These are phyloP conservation scores for Vitis amurensis DNA, from an alignment of 164 flowering plant genomes.

Conservation along the genomic window DNA sequence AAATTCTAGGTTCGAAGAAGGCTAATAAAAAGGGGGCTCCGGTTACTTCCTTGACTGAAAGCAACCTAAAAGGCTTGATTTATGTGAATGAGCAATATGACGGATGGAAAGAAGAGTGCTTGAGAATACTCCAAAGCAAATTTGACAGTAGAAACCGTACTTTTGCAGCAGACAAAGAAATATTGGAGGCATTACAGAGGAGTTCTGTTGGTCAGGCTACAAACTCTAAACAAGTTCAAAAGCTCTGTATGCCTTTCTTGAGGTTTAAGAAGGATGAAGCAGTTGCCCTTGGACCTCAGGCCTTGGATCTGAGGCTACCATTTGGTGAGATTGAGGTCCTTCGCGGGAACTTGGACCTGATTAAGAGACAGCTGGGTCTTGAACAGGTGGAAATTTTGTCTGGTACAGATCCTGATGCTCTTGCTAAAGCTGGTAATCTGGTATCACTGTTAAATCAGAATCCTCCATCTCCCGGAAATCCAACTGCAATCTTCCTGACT, in stretches of 20 bases:
- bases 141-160: slow-evolving; percentile 33
- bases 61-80: slow-evolving; percentile 54
- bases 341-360: slow-evolving; percentile 64
- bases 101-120: slow-evolving; percentile 87
- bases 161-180: slow-evolving; percentile 72
- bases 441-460: slow-evolving; percentile 47
- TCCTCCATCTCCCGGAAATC: slow-evolving; percentile 87
- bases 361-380: slow-evolving; percentile 73
- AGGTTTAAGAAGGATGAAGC: slow-evolving; percentile 86
- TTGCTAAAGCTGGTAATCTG: slow-evolving; percentile 50
- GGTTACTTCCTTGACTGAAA: slow-evolving; percentile 25
- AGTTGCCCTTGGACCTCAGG: slow-evolving; percentile 58
- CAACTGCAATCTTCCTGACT: slow-evolving; percentile 68
- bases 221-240: slow-evolving; percentile 63
- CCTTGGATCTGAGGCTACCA: slow-evolving; percentile 72
- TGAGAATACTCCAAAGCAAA: slow-evolving; percentile 60
- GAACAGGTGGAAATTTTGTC: slow-evolving; percentile 64
- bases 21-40: slow-evolving; percentile 50
- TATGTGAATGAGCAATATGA: slow-evolving; percentile 77
- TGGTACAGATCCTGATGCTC: slow-evolving; percentile 44
- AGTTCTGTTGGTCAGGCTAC: slow-evolving; percentile 43
- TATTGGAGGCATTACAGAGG: slow-evolving; percentile 47
- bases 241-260: slow-evolving; percentile 86
- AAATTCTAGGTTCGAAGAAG: slow-evolving; percentile 66
- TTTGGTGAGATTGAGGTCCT: slow-evolving; percentile 86